Evolutionary conservation across 2,329 filamentous ascomycete species (phyloP), one percentile per base, ranked within the genome.

Genomic region (Metarhizium album): DNA sequence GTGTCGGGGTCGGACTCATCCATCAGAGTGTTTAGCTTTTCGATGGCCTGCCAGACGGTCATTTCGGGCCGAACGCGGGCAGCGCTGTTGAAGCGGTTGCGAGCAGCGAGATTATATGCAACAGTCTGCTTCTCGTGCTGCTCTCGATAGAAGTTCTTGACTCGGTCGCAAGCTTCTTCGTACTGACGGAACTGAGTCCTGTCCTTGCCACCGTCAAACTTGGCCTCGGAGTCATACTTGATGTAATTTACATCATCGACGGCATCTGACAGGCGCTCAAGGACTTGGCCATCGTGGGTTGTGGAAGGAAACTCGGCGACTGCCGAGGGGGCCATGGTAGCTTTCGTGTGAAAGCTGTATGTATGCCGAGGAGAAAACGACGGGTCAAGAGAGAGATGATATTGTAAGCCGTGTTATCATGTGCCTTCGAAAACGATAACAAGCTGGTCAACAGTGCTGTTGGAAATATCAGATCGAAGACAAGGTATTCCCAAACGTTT

Each of bases 1-100:
- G 90, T 95, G 71, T 95, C 89, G 1, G 90, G 90, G 71, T 95
- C 90, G 20, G 84, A 90, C 69, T 94, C 87, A 70, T 95, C 90
- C 66, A 95, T 86, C 48, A 95, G 78, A 0, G 86, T 89, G 76
- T 95, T 88, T 62, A 95, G 83, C 70, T 89, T 90, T 78, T 94
- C 87, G 71, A 95, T 93, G 20, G 90, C 90, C 66, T 94, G 76
- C 90, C 89, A 95, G 65, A 95, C 77, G 55, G 83, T 85, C 86
- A 95, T 88, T 67, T 86, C 77, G 16, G 84, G 81, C 49, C 75
- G 71, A 40, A 61, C 62, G 18, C 86, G 80, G 2, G 78, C 78
- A 54, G 82, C 79, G 56, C 75, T 76, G 67, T 82, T 57, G 60
- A 72, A 72, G 46, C 67, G 67, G 60, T 63, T 82, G 50, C 90